Conservation (phyloP, 2,329 filamentous ascomycete species). For the Hyphodiscus sp. region DNA sequence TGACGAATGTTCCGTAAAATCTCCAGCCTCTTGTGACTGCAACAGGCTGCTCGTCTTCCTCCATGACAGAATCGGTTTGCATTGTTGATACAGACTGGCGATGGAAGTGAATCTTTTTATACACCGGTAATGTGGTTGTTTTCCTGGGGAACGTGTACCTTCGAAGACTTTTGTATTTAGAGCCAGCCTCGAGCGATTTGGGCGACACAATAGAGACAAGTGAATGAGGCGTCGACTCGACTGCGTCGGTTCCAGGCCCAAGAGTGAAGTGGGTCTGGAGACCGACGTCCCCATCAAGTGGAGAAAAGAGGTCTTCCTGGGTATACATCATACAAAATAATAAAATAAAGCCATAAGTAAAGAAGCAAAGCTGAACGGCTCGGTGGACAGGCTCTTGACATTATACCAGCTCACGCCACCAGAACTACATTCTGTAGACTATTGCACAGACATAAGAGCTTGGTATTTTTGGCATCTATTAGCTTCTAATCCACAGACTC, state of each 20-base stretch:
- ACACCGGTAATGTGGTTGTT: neutral
- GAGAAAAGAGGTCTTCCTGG: neutral
- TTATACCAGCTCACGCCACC: neutral
- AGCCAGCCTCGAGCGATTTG: neutral
- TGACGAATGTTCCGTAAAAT: slow-evolving; percentile 21
- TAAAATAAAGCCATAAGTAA: neutral
- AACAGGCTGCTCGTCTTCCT: neutral
- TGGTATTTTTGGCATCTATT: neutral
- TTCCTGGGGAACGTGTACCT: neutral
- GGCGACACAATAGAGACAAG: no score
- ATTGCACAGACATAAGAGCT: neutral
- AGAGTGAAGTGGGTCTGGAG: neutral
- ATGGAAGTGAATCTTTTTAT: neutral
- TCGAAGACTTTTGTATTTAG: neutral
- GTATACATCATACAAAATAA: neutral
- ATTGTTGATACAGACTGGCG: neutral
- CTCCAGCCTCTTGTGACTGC: slow-evolving; percentile 5
- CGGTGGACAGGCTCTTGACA: neutral
- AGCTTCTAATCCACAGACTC: neutral
- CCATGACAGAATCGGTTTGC: neutral
- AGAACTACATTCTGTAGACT: neutral
- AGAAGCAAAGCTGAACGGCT: neutral
- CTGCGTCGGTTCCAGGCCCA: neutral
- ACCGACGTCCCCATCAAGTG: no score
- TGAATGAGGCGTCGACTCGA: neutral